Evolutionary conservation across 192 early-diverging fungal species (phyloP).

Genomic region (Backusella macrospora): DNA sequence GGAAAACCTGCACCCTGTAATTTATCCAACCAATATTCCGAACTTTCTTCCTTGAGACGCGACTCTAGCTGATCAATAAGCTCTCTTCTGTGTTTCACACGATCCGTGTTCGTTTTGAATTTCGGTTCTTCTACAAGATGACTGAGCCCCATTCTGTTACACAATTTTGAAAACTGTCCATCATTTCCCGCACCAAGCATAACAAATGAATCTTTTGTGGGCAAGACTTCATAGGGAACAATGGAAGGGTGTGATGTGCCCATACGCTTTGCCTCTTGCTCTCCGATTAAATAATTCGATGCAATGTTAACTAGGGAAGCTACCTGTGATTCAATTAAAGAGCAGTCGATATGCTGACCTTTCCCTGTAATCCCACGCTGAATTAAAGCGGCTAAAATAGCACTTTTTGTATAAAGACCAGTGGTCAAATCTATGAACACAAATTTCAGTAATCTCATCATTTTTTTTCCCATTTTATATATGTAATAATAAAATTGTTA

Average conservation of each 20-base stretch:
- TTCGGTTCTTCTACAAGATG: constrained; percentile 50
- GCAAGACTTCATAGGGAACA: constrained; percentile 90
- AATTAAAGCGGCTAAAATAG: constrained; percentile 86
- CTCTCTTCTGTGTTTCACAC: constrained; percentile 73
- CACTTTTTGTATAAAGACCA: constrained; percentile 87
- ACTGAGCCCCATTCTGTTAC: constrained; percentile 48
- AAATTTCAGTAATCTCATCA: neutral
- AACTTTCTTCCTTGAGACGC: constrained; percentile 51
- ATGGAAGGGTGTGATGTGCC: constrained; percentile 91
- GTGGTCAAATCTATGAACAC: constrained; percentile 6
- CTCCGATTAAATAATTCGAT: constrained; percentile 83
- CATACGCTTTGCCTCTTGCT: constrained; percentile 77
- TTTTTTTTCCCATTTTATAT: neutral
- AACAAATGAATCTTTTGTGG: constrained; percentile 75
- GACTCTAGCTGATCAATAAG: constrained; percentile 62
- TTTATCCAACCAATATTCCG: constrained; percentile 61
- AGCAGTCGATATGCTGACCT: constrained; percentile 90
- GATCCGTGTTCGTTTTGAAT: constrained; percentile 71
- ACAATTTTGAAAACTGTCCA: constrained; percentile 76
- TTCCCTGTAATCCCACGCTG: constrained; percentile 61
- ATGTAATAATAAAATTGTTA: neutral
- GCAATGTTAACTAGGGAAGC: constrained; percentile 90
- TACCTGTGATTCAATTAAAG: constrained; percentile 87
- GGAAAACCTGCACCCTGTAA: constrained; percentile 76
- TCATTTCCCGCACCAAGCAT: constrained; percentile 94